phyloP scores from a whole-genome alignment of 495 filamentous ascomycete species.

The Aspergillus ostianus region DNA sequence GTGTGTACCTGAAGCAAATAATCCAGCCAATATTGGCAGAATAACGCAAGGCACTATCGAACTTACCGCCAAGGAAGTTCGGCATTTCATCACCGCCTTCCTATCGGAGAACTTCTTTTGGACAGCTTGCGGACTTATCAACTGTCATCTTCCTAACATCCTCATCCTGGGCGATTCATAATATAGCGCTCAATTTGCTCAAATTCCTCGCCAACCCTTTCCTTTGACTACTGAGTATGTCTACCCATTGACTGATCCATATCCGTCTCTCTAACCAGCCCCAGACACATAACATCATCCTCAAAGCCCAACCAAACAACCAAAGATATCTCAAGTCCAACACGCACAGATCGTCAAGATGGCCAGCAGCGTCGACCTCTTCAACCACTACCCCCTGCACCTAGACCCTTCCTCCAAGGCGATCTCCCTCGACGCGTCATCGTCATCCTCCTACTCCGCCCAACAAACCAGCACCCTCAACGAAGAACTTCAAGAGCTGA shows the following conservation, averaged over 20 bases:
- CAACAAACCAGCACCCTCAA: slow-evolving; percentile 45
- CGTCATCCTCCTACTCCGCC: slow-evolving; percentile 28
- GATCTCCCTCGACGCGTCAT: slow-evolving; percentile 57
- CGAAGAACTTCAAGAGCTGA: slow-evolving; percentile 67
- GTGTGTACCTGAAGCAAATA: no score
- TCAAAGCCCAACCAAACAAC: slow-evolving; percentile 8
- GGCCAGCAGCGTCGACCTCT: slow-evolving; percentile 60
- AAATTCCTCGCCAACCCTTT: neutral
- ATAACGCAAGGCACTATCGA: no score
- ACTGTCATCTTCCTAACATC: neutral
- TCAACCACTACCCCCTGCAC: slow-evolving; percentile 75
- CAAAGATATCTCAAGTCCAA: neutral
- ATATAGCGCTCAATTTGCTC: neutral
- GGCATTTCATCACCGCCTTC: slow-evolving; percentile 16
- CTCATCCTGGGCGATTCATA: neutral
- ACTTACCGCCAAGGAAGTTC: neutral
- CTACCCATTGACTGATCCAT: neutral
- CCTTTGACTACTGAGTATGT: neutral
- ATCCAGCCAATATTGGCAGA: no score
- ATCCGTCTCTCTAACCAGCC: neutral
- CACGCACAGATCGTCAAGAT: slow-evolving; percentile 22
- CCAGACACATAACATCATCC: slow-evolving; percentile 5
- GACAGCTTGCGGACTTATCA: slow-evolving; percentile 11
- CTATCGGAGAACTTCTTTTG: slow-evolving; percentile 2
- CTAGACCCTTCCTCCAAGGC: slow-evolving; percentile 77